Evolutionary conservation across 192 early-diverging fungal genomes (phyloP).

Genomic region (Haplosporangium gracile): DNA sequence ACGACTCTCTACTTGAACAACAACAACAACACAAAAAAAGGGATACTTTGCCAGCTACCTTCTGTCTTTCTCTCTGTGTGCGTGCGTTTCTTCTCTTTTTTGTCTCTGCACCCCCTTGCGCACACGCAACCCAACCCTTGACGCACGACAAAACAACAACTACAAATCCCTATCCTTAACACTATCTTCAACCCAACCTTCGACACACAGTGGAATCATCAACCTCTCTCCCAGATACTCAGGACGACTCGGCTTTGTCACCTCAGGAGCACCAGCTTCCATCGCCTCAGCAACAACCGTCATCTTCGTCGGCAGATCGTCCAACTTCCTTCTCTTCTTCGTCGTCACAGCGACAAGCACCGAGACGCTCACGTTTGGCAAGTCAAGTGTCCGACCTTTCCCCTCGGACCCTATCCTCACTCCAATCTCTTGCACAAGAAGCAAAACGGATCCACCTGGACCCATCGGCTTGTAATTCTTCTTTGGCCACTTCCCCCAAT

Average conservation of each 20-base stretch:
- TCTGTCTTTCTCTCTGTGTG: background rate
- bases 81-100: background rate
- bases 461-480: background rate
- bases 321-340: slow-evolving; percentile 21
- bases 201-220: slow-evolving; percentile 46
- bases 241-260: slow-evolving; percentile 48
- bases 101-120: background rate
- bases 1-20: background rate
- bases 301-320: slow-evolving; percentile 6
- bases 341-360: slow-evolving; percentile 13
- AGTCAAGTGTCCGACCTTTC: slow-evolving; percentile 27
- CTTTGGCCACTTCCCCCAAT: background rate
- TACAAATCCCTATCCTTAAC: background rate
- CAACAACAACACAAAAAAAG: background rate
- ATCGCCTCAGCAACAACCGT: slow-evolving; percentile 10
- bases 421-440: slow-evolving; percentile 5
- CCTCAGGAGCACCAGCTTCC: slow-evolving; percentile 23
- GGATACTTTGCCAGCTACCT: background rate
- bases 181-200: slow-evolving; percentile 12
- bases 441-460: slow-evolving; percentile 23
- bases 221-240: slow-evolving; percentile 30
- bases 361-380: slow-evolving; percentile 25
- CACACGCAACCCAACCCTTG: background rate
- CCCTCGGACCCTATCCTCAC: background rate
- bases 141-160: background rate